These are phyloP conservation scores for Candolleomyces eurysporus DNA, from an alignment of 768 basidiomycete genomes.

Conservation along the genomic window DNA sequence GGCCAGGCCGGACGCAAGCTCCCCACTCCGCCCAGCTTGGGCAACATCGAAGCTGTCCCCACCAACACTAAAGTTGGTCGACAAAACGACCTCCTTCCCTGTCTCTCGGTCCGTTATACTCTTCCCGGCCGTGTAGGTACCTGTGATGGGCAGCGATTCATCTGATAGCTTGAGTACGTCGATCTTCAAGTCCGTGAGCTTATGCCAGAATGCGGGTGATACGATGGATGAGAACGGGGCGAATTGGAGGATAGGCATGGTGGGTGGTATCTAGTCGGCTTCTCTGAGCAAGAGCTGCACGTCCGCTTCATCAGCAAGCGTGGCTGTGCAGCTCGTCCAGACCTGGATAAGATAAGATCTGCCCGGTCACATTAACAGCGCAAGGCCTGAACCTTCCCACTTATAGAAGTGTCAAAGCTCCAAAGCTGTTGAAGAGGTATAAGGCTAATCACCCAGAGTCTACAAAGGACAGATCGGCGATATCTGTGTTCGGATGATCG, in stretches of 20 bases:
- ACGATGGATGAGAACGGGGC: conserved; percentile 84
- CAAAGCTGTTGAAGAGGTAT: too few species aligned
- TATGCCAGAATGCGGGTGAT: conserved; percentile 91
- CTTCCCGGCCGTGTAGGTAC: conserved; percentile 68
- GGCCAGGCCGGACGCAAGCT: conserved; percentile 9
- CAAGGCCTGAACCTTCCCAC: too few species aligned
- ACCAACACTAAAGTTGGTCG: conserved; percentile 56
- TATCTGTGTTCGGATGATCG: too few species aligned
- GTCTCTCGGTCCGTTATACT: conserved; percentile 76
- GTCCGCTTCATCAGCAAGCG: too few species aligned
- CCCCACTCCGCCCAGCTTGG: neutral
- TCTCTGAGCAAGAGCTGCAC: too few species aligned
- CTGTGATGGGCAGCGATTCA: conserved; percentile 59
- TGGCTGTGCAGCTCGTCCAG: conserved; percentile 65
- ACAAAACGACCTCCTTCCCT: conserved; percentile 55
- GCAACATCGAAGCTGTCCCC: conserved; percentile 58
- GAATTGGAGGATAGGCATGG: conserved; percentile 78
- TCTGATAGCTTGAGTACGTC: conserved; percentile 86
- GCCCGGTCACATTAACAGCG: too few species aligned
- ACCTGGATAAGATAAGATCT: too few species aligned
- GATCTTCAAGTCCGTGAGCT: conserved; percentile 85
- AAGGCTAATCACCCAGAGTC: too few species aligned
- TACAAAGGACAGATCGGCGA: too few species aligned
- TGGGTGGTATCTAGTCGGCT: conserved; percentile 21
- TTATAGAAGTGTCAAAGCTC: too few species aligned